Conservation (phyloP, 1,284 basidiomycete species). For the Naganishia sp. region DNA sequence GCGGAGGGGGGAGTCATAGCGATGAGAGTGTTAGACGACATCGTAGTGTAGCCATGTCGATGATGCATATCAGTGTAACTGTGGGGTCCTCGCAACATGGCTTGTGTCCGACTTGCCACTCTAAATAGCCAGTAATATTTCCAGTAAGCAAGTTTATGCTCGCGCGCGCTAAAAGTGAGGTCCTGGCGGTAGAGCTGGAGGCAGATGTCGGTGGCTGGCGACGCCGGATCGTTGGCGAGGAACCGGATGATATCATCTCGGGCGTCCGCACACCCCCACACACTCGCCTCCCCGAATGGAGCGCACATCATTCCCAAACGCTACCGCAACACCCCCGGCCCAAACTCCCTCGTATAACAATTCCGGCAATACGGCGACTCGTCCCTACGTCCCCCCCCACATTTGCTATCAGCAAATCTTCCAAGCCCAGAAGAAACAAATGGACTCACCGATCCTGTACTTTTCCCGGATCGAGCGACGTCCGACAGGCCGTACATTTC, state of each 20-base stretch:
- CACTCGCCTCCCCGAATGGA: too few species aligned
- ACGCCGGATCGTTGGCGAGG: too few species aligned
- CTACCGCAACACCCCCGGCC: conserved; percentile 19
- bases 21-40: neutral
- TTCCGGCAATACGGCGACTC: conserved; percentile 50
- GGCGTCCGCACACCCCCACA: too few species aligned
- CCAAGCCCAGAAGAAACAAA: neutral
- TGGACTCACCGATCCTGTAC: conserved; percentile 66
- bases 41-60: neutral
- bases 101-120: too few species aligned
- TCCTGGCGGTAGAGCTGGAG: too few species aligned
- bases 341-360: conserved; percentile 46
- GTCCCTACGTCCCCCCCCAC: conserved; percentile 30
- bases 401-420: neutral
- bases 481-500: conserved; percentile 45
- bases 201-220: too few species aligned
- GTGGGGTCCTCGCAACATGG: too few species aligned
- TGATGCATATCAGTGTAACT: too few species aligned
- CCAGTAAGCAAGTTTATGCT: too few species aligned
- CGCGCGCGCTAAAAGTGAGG: too few species aligned
- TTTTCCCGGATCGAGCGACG: conserved; percentile 47
- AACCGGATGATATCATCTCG: too few species aligned
- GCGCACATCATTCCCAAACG: neutral
- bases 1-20: conserved; percentile 57
- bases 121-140: too few species aligned